Conservation (phyloP, 1,284 basidiomycete genomes). For the Peniophora sp. region DNA sequence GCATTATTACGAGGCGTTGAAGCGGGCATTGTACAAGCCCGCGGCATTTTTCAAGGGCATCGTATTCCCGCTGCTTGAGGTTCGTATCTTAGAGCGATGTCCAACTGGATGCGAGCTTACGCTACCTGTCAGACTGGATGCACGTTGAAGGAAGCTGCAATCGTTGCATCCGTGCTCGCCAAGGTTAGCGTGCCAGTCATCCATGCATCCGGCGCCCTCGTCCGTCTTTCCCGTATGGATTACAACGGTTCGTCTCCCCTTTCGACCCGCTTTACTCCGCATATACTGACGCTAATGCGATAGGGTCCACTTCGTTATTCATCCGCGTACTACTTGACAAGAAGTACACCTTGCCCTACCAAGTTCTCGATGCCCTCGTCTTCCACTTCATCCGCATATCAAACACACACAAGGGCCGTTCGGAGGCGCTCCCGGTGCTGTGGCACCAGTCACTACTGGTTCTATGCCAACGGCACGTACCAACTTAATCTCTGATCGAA, state of each 20-base stretch:
- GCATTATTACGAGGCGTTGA: conserved; percentile 91
- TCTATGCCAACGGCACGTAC: conserved; percentile 81
- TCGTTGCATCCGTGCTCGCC: conserved; percentile 87
- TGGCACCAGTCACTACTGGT: conserved; percentile 98
- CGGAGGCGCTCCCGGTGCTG: conserved; percentile 83
- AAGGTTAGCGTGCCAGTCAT: conserved; percentile 93
- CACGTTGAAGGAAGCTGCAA: conserved; percentile 92
- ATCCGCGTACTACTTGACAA: conserved; percentile 97
- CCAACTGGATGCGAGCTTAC: neutral
- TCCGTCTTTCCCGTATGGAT: conserved; percentile 94
- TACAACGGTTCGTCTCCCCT: conserved; percentile 60
- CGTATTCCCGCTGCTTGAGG: conserved; percentile 92
- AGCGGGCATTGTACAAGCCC: conserved; percentile 92
- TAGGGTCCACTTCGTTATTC: conserved; percentile 92
- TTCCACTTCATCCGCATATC: conserved; percentile 97
- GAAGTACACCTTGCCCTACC: conserved; percentile 97
- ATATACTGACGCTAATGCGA: neutral
- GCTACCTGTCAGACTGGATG: conserved; percentile 51
- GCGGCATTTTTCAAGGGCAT: conserved; percentile 99
- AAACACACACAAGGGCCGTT: conserved; percentile 78
- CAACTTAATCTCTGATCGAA: neutral
- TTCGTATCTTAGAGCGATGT: conserved; percentile 28
- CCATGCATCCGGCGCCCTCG: conserved; percentile 92
- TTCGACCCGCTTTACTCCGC: neutral
- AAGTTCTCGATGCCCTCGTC: conserved; percentile 94